phyloP scores from a whole-genome alignment of 192 early-diverging fungal species.

The Funneliformis geosporum region DNA sequence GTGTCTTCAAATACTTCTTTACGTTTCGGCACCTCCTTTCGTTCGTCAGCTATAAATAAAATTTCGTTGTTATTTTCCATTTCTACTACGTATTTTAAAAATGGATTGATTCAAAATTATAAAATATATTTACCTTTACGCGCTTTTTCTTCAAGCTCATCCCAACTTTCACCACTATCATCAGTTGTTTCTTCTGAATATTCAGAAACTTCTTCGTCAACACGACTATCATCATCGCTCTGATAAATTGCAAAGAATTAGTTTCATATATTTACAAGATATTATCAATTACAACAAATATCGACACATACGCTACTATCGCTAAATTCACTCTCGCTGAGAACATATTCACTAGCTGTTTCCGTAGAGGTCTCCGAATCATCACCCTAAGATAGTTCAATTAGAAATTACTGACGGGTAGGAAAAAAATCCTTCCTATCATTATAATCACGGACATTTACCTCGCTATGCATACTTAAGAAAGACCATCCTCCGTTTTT shows the following conservation, averaged over 20 bases:
- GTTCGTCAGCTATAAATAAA: constrained; percentile 30
- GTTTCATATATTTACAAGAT: too few relatives aligned
- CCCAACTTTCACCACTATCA: constrained; percentile 74
- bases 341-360: constrained; percentile 63
- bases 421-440: not conserved
- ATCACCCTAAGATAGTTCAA: constrained; percentile 43
- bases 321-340: constrained; percentile 59
- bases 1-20: constrained; percentile 33
- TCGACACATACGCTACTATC: constrained; percentile 47
- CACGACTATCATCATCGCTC: constrained; percentile 42
- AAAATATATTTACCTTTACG: constrained; percentile 50
- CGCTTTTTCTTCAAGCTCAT: constrained; percentile 79
- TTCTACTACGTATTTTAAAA: not conserved
- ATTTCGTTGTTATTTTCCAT: not conserved
- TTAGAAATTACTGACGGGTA: not conserved
- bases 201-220: constrained; percentile 60
- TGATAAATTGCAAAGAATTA: constrained; percentile 16
- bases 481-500: constrained; percentile 92
- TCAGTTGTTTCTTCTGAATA: constrained; percentile 55
- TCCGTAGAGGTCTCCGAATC: constrained; percentile 56
- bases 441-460: constrained; percentile 35
- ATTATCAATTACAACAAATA: not conserved
- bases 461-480: constrained; percentile 68
- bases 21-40: constrained; percentile 16
- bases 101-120: not conserved